Evolutionary conservation across 768 basidiomycete species (phyloP).

Genomic region (Tylopilus sp.): DNA sequence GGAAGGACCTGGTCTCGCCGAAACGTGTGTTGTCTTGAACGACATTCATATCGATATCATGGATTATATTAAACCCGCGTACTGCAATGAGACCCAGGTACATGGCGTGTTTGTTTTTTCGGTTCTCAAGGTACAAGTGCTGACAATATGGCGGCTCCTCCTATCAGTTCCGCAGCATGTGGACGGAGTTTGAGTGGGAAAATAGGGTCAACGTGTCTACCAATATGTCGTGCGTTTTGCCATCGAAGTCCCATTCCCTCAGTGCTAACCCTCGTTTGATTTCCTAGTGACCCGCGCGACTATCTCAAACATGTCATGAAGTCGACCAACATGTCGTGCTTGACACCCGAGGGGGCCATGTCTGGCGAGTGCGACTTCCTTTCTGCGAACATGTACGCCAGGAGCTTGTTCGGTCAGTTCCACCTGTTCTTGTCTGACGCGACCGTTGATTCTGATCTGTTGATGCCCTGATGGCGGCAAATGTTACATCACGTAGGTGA

Average conservation of each 20-base stretch:
- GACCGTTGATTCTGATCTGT: too few species aligned
- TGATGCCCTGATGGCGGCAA: too few species aligned
- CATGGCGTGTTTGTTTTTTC: not conserved
- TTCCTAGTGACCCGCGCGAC: conserved; percentile 69
- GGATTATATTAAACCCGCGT: conserved; percentile 53
- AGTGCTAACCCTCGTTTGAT: too few species aligned
- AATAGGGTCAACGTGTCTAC: conserved; percentile 95
- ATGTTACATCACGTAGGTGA: conserved; percentile 54
- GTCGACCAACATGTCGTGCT: conserved; percentile 95
- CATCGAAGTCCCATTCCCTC: not conserved
- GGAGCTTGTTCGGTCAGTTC: conserved; percentile 82
- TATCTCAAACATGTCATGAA: conserved; percentile 96
- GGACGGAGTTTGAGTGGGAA: conserved; percentile 99
- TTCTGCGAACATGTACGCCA: conserved; percentile 94
- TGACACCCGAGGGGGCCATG: conserved; percentile 83
- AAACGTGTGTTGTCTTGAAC: conserved; percentile 90
- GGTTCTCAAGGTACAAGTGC: not conserved
- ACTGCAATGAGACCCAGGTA: conserved; percentile 93
- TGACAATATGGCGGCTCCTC: conserved; percentile 4
- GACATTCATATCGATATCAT: conserved; percentile 98
- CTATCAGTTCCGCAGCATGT: conserved; percentile 88
- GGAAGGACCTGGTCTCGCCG: conserved; percentile 85
- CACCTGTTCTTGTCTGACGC: too few species aligned
- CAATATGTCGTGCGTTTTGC: conserved; percentile 67
- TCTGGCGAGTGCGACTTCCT: conserved; percentile 97